Evolutionary conservation across 345 rosid genomes (phyloP).

Genomic region (Pugionium cornutum): DNA sequence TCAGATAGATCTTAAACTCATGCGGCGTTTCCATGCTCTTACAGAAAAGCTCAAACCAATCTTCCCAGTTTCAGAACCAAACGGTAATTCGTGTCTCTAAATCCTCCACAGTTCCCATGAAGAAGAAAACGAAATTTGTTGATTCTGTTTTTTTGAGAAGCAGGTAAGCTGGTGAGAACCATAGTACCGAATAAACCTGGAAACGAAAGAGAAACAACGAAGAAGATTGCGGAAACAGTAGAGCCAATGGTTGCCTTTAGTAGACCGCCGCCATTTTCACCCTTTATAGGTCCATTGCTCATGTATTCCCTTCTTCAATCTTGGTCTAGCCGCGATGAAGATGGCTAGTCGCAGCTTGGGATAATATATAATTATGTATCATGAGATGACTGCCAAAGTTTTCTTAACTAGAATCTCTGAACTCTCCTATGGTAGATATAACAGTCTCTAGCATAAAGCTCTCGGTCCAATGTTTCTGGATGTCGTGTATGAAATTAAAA

Average conservation of each 20-base stretch:
- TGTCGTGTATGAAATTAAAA: too few species aligned
- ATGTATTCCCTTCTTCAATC: constrained; percentile 53
- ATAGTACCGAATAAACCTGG: constrained; percentile 47
- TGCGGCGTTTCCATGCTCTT: constrained; percentile 27
- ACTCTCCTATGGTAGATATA: neutral
- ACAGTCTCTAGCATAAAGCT: neutral
- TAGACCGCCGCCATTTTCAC: constrained; percentile 55
- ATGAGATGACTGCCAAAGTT: neutral
- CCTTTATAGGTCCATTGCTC: constrained; percentile 56
- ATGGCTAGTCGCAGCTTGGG: constrained; percentile 40
- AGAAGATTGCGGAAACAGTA: constrained; percentile 34
- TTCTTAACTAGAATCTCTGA: neutral
- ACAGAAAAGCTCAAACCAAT: constrained; percentile 43
- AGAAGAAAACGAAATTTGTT: constrained; percentile 3
- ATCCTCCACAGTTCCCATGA: neutral
- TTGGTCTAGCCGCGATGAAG: constrained; percentile 48
- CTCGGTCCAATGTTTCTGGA: too few species aligned
- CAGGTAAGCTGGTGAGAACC: constrained; percentile 40
- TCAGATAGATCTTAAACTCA: constrained; percentile 10
- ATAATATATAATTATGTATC: too few species aligned
- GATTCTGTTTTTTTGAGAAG: neutral
- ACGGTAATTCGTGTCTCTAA: constrained; percentile 36
- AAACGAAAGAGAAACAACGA: constrained; percentile 25
- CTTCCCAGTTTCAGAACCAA: constrained; percentile 39
- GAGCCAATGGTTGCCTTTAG: constrained; percentile 60